Base-by-base conservation (phyloP, 116 monocot species). In the Papilionanthe hybrid region DNA sequence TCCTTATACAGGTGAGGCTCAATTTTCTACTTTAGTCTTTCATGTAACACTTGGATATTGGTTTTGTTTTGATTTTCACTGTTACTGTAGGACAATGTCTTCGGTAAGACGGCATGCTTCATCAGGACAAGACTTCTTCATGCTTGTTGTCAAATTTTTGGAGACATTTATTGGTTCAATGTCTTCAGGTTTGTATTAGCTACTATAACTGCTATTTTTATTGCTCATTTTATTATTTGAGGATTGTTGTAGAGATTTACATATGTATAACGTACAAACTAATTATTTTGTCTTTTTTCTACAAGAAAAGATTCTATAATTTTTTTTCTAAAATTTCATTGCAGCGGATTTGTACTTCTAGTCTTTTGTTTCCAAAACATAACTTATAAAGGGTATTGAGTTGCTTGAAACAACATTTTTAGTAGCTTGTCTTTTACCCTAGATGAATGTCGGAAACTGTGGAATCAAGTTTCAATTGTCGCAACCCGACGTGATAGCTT, bases 131-230 rank as follows among this genome's bases (percentile, higher is more conserved):
- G 86, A 89, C 67, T 83, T 94, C 41, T 84, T 98, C 72, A 69
- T 91, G 57, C 76, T 98, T 57, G 79, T 94, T 72, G 17, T 94
- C 72, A 86, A 85, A 30, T 98, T 98, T 86, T 88, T 98, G 53
- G 98, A 94, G 87, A 98, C 92, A 76, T 98, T 98, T 91, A 88
- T 98, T 85, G 98, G 98, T 32, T 98, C 98, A 55, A 27, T 94
- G 87, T 92, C 91, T 69, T 84, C 98, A 94, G 98, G 98, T 98
- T 75, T 67, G 67, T 67, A 27, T 28, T 28, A 11, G 27, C 5
- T 66, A 1, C 9, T 66, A 20, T 9, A 1, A 25, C 10, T 22
- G 66, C 17, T 58, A 58, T 58, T 58, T 22, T 58, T 18, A 67
- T 67, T 27, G 28, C 28, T 67, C 28, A 1, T 72, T 32, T 72